A percentile compares a stretch with the other conserved stretches of the same genome.
phyloP scores from a whole-genome alignment of 495 filamentous ascomycete species.

The Cryomyces minteri region DNA sequence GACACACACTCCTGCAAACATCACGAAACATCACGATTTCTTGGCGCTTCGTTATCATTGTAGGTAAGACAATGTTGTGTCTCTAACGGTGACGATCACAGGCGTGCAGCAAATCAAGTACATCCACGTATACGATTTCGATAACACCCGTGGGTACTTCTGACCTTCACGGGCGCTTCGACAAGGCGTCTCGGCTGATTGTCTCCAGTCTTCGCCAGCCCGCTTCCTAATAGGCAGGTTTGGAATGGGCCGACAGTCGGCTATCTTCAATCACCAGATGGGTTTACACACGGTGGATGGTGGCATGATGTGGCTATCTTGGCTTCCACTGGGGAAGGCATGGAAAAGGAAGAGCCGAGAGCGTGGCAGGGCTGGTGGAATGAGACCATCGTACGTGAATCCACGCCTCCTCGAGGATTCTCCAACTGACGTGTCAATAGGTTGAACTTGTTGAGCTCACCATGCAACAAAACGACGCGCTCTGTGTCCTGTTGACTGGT shows the following conservation, averaged over 20 bases:
- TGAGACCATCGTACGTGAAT: slow-evolving; percentile 48
- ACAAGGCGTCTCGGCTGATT: background rate
- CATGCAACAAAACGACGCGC: slow-evolving; percentile 70
- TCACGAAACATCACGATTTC: too few species aligned
- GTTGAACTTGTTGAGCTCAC: slow-evolving; percentile 65
- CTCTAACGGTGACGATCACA: slow-evolving; percentile 6
- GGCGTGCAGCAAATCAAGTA: slow-evolving; percentile 48
- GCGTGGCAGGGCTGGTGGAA: slow-evolving; percentile 98
- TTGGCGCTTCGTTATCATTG: too few species aligned
- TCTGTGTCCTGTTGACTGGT: slow-evolving; percentile 83
- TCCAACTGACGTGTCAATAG: slow-evolving; percentile 12
- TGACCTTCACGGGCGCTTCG: background rate
- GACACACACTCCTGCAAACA: too few species aligned
- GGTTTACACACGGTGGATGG: slow-evolving; percentile 80
- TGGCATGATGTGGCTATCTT: slow-evolving; percentile 89
- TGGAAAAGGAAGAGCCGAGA: slow-evolving; percentile 62
- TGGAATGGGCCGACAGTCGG: slow-evolving; percentile 68
- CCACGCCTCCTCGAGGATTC: background rate
- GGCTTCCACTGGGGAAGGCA: slow-evolving; percentile 66
- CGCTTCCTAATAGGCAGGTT: slow-evolving; percentile 72
- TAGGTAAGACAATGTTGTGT: too few species aligned
- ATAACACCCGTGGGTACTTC: slow-evolving; percentile 64
- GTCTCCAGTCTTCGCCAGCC: slow-evolving; percentile 64
- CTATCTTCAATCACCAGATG: slow-evolving; percentile 51
- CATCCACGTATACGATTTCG: slow-evolving; percentile 96